Evolutionary conservation across 768 basidiomycete species (phyloP).

Genomic region (Galerina marginata): DNA sequence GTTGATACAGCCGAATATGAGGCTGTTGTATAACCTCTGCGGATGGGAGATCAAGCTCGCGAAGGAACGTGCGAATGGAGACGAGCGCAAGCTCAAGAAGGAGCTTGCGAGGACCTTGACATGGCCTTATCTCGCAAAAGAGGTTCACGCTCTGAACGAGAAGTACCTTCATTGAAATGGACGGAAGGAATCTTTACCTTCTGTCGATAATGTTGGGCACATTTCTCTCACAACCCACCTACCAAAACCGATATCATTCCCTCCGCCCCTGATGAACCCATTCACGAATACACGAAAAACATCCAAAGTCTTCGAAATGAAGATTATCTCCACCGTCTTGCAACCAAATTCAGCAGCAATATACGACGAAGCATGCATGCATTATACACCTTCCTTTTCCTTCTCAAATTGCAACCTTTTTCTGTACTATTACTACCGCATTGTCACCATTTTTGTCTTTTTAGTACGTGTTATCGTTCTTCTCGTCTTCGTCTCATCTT

Average conservation of each 20-base stretch:
- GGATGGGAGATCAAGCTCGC: conserved; percentile 96
- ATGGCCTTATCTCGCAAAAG: conserved; percentile 86
- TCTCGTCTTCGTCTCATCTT: conserved; percentile 1
- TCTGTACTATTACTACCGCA: conserved; percentile 8
- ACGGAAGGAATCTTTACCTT: too few species aligned
- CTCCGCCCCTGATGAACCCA: not conserved
- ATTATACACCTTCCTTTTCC: not conserved
- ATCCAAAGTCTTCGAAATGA: not conserved
- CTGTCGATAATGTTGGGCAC: too few species aligned
- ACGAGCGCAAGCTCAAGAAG: conserved; percentile 53
- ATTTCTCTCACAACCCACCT: not conserved
- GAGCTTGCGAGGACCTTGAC: conserved; percentile 74
- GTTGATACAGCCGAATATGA: conserved; percentile 94
- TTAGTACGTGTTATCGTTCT: not conserved
- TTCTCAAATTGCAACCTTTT: not conserved
- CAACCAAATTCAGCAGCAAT: not conserved
- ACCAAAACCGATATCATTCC: not conserved
- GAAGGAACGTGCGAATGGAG: conserved; percentile 64
- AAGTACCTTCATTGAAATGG: conserved; percentile 62
- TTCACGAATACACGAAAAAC: not conserved
- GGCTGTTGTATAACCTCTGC: conserved; percentile 92
- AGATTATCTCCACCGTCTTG: not conserved
- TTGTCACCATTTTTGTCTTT: conserved; percentile 3
- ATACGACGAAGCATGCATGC: not conserved
- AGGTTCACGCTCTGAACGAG: conserved; percentile 86